Conservation (phyloP, 1,284 basidiomycete species). For the Schizopora paradoxa region DNA sequence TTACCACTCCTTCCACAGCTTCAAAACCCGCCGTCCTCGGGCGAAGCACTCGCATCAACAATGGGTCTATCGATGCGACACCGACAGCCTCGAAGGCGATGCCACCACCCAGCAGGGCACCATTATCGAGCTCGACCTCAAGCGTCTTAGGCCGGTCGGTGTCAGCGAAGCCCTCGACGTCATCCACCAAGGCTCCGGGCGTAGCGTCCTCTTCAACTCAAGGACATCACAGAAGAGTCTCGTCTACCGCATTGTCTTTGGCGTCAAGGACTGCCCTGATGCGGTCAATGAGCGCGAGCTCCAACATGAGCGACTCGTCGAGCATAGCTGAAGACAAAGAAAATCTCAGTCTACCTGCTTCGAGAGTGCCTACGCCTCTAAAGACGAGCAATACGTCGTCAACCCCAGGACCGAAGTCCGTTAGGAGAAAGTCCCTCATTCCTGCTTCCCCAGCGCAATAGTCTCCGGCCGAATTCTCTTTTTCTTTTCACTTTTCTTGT, state of each 20-base stretch:
- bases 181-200: conserved; percentile 1
- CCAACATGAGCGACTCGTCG: conserved; percentile 10
- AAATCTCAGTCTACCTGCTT: too few relatives aligned
- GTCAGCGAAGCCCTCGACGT: background rate
- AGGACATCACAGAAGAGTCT: conserved; percentile 3
- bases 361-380: too few relatives aligned
- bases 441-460: too few relatives aligned
- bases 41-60: conserved; percentile 46
- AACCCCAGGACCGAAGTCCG: too few relatives aligned
- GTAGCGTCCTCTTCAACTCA: background rate
- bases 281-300: conserved; percentile 5
- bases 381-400: too few relatives aligned
- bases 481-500: too few relatives aligned
- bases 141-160: conserved; percentile 2
- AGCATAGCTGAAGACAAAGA: conserved; percentile 13
- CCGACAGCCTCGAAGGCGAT: conserved; percentile 16
- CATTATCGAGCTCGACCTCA: conserved; percentile 5
- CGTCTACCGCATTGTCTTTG: background rate
- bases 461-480: too few relatives aligned
- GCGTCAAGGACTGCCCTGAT: conserved; percentile 2
- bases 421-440: too few relatives aligned
- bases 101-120: conserved; percentile 8
- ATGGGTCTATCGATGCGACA: conserved; percentile 22
- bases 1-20: conserved; percentile 25
- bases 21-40: conserved; percentile 34